Base-by-base conservation (phyloP, 306 rosid species). In the Gynostemma pentaphyllum region DNA sequence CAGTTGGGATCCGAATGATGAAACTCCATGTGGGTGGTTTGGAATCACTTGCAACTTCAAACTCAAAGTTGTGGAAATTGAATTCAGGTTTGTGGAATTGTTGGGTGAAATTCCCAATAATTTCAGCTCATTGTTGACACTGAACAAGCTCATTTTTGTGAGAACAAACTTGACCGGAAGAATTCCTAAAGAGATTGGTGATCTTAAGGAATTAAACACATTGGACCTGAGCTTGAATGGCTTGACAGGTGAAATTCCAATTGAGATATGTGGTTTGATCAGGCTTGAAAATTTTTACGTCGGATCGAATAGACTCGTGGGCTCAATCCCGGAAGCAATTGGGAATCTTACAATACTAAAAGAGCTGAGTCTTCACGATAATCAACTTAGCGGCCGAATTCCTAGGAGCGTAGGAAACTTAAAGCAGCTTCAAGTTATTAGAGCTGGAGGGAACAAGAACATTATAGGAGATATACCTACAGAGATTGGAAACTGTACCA, bases 381-480 rank as follows among this genome's bases (percentile, higher is more conserved):
- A 91, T 55, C 89, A 88, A 46, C 74, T 91, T 11, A 64, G 83
- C 2, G 92, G 96, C 2, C 73, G 52, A 32, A 49, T 88, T 68
- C 98, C 98, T 1, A 76, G 52, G 9, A 77, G 85, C 64, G 80
- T 85, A 7, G 96, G 96, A 5, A 79, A 84, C 28, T 27, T 91
- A 75, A 70, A n/a, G 59, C 79, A 36, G 55, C 76, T 91, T 23
- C 76, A 82, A 47, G 76, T 76, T 28, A 75, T 91, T 49, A 78
- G 96, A 79, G 89, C 86, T 6, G 98, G 98, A 5, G 98, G 98
- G 41, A 91, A 91, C 86, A 88, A 82, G 81, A 82, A 88, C 42
- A 64, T 91, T 1, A 78, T 79, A 72, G 98, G 96, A 14, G 30
- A 76, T 24, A 6, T 91, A 18, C 96, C 98, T 0, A 64, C 44